A percentile compares a stretch with the other conserved stretches of the same genome.
phyloP scores from a whole-genome alignment of 75 land plant species.

The Chamaecyparis obtusa region DNA sequence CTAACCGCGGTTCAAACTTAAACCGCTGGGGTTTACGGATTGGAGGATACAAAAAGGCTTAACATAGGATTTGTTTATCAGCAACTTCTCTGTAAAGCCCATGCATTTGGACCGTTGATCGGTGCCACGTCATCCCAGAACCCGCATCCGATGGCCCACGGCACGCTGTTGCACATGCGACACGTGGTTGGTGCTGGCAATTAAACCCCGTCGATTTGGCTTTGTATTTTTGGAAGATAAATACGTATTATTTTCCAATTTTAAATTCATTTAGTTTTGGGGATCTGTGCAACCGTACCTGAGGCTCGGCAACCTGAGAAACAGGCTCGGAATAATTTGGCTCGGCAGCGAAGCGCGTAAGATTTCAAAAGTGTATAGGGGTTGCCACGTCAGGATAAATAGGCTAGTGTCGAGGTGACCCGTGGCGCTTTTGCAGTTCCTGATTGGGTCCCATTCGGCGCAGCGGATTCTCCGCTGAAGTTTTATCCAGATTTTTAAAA shows the following conservation, averaged over 20 bases:
- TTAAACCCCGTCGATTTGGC: background rate
- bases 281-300: background rate
- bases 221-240: background rate
- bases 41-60: too few species aligned
- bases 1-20: background rate
- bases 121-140: background rate
- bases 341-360: background rate
- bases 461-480: background rate
- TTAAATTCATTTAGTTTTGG: background rate
- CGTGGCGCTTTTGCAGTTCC: background rate
- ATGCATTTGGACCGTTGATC: background rate
- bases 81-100: background rate
- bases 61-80: background rate
- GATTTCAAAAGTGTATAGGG: background rate
- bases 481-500: background rate
- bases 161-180: conserved; percentile 9
- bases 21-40: conserved; percentile 7
- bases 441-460: background rate
- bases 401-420: background rate
- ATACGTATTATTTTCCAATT: background rate
- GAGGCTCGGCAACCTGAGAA: background rate
- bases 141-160: background rate
- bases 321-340: background rate
- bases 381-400: conserved; percentile 7
- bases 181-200: conserved; percentile 5